A percentile compares a stretch with the other conserved stretches of the same genome.
These are phyloP conservation scores for Cyberlindnera euphorbiae DNA, from an alignment of 805 yeast species.

Conservation along the genomic window DNA sequence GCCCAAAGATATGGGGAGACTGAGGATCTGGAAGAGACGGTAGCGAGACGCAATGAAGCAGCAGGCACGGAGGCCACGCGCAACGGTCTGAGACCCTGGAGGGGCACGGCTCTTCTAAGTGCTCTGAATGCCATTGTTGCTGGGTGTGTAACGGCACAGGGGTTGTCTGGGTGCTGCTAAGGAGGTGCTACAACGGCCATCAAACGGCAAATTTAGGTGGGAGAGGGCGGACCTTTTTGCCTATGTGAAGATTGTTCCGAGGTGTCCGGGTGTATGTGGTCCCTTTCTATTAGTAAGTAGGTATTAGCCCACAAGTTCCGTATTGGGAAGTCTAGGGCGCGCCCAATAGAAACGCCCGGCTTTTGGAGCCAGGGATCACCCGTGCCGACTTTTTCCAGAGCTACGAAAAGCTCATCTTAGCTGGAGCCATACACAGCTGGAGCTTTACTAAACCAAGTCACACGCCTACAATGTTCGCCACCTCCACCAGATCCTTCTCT, in stretches of 20 bases:
- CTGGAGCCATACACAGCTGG: too few species aligned
- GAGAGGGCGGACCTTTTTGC: neutral
- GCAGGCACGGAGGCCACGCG: neutral
- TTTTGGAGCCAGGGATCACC: too few species aligned
- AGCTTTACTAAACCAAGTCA: too few species aligned
- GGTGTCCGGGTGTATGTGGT: constrained; percentile 13
- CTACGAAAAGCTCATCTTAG: constrained; percentile 1
- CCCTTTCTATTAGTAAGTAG: neutral
- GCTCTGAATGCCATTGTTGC: constrained; percentile 5
- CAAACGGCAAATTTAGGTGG: too few species aligned
- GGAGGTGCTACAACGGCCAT: too few species aligned
- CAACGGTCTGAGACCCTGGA: constrained; percentile 1
- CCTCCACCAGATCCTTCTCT: constrained; percentile 25
- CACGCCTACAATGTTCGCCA: constrained; percentile 27
- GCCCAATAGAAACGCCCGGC: constrained; percentile 12
- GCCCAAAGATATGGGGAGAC: neutral
- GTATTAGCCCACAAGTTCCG: too few species aligned
- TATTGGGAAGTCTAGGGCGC: constrained; percentile 15
- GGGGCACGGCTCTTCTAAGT: constrained; percentile 5
- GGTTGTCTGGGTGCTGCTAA: too few species aligned
- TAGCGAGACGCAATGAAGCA: too few species aligned
- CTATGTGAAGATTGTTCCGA: constrained; percentile 1
- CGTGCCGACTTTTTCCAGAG: neutral
- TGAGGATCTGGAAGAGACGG: too few species aligned
- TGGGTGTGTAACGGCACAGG: too few species aligned